A percentile compares a stretch with the other conserved stretches of the same genome.
phyloP scores from a whole-genome alignment of 2,329 filamentous ascomycete species.

The Fusarium sp. region DNA sequence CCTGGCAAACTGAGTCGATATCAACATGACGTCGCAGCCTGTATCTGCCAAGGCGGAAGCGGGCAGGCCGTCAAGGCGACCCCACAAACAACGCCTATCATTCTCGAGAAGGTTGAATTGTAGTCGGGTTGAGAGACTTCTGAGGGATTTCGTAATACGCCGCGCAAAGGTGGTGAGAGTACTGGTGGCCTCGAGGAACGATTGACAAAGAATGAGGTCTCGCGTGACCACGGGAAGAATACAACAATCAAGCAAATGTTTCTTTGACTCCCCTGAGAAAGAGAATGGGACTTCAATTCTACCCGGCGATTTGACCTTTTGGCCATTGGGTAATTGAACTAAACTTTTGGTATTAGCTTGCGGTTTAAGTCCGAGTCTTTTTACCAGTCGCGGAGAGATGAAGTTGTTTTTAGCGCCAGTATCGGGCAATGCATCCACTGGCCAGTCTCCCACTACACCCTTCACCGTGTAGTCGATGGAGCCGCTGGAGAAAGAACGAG shows the following conservation, averaged over 20 bases:
- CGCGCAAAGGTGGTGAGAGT: neutral
- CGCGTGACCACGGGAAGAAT: neutral
- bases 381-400: neutral
- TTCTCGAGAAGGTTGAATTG: neutral
- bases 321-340: fast-evolving
- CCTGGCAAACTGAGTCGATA: slow-evolving; percentile 2
- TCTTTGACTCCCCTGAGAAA: neutral
- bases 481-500: neutral
- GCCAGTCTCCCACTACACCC: neutral
- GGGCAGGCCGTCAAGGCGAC: neutral
- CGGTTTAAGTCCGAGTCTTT: neutral
- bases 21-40: slow-evolving; percentile 4
- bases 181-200: neutral
- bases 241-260: neutral
- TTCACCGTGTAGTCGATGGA: neutral
- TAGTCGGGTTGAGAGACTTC: fast-evolving
- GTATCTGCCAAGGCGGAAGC: neutral
- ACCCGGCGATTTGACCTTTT: fast-evolving
- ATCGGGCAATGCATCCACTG: neutral
- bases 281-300: neutral
- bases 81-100: neutral
- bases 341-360: fast-evolving
- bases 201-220: neutral
- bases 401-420: slow-evolving; percentile 15
- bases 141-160: neutral